Base-by-base conservation (phyloP, 805 yeast genomes). In the Blastobotrys peoriensis region DNA sequence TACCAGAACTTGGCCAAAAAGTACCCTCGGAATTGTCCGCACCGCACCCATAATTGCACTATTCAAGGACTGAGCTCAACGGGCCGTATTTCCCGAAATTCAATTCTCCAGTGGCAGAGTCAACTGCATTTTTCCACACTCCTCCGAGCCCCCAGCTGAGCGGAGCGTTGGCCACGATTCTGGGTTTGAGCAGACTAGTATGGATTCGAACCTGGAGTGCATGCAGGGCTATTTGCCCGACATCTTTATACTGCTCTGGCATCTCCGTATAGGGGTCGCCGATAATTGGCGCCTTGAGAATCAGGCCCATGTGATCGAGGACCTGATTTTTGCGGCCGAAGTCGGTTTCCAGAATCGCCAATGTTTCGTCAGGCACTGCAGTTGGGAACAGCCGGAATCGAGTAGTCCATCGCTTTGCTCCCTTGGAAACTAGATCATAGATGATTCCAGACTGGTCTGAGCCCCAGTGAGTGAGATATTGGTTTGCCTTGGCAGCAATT, bases 1-100 rank as follows among this genome's bases (percentile, higher is more conserved):
- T 60, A 4, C 64, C 65, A 0, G 66, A 61, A 43, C 44, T 61
- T 27, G 40, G 51, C 4, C 45, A 43, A 33, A 35, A 38, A 38
- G 55, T 60, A 5, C 62, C 62, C 5, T n/a, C n/a, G n/a, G n/a
- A n/a, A n/a, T n/a, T n/a, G n/a, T n/a, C n/a, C n/a, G n/a, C n/a
- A n/a, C n/a, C n/a, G n/a, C n/a, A n/a, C n/a, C n/a, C n/a, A n/a
- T n/a, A n/a, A n/a, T n/a, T n/a, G n/a, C n/a, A n/a, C n/a, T n/a
- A n/a, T n/a, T n/a, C n/a, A n/a, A n/a, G n/a, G n/a, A n/a, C n/a
- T n/a, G n/a, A n/a, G n/a, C n/a, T n/a, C n/a, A n/a, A n/a, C n/a
- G n/a, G n/a, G n/a, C n/a, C n/a, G n/a, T n/a, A n/a, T n/a, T n/a
- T n/a, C n/a, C n/a, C n/a, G n/a, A n/a, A n/a, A n/a, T n/a, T n/a